Evolutionary conservation across 257 asterid species (phyloP).

Genomic region (Gentiana straminea): DNA sequence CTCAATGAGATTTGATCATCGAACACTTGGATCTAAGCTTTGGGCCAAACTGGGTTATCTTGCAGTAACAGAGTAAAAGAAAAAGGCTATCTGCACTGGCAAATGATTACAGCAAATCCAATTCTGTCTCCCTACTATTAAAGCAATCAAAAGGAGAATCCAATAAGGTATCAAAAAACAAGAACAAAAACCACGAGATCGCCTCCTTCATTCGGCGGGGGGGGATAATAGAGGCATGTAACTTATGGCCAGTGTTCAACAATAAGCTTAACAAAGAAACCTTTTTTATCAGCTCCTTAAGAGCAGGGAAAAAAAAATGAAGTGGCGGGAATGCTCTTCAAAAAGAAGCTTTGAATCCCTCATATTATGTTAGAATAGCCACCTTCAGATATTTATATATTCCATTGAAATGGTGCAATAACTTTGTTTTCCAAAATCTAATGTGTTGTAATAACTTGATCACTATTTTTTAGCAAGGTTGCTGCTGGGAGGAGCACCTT

Average conservation of each 20-base stretch:
- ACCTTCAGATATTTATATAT: background rate
- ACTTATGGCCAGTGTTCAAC: background rate
- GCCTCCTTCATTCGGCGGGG: background rate
- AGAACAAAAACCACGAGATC: too few species aligned
- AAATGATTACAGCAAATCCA: too few species aligned
- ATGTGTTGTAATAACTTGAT: constrained; percentile 14
- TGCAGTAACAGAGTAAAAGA: too few species aligned
- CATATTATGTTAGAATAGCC: background rate
- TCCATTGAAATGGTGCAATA: background rate
- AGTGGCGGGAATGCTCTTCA: constrained; percentile 3
- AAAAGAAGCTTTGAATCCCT: constrained; percentile 3
- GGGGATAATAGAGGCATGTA: background rate
- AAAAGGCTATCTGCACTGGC: too few species aligned
- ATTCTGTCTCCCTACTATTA: too few species aligned
- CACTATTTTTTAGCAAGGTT: constrained; percentile 23
- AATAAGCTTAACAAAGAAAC: background rate
- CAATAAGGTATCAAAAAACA: too few species aligned
- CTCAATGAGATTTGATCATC: too few species aligned
- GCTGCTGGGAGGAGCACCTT: constrained; percentile 28
- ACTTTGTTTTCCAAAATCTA: constrained; percentile 7
- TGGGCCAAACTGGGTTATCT: too few species aligned
- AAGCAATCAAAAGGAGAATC: too few species aligned
- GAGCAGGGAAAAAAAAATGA: constrained; percentile 7
- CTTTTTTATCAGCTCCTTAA: background rate
- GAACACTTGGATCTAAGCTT: too few species aligned